Evolutionary conservation across 371 early-diverging fungal genomes (phyloP).

Genomic region (Blakeslea trispora): DNA sequence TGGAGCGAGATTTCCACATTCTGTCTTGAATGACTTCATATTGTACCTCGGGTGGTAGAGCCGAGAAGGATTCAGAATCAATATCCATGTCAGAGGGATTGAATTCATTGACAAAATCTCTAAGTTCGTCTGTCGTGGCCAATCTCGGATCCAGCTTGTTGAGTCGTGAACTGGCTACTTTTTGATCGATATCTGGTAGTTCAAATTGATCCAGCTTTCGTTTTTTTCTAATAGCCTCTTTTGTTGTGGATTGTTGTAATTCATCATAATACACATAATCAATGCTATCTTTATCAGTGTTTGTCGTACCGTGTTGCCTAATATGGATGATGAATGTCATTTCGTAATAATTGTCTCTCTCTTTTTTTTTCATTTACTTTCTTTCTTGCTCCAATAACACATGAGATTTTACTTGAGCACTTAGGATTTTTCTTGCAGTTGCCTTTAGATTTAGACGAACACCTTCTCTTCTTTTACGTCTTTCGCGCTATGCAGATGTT

Average conservation of each 20-base stretch:
- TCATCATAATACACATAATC: slow-evolving; percentile 44
- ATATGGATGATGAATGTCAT: neutral
- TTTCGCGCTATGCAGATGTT: slow-evolving; percentile 57
- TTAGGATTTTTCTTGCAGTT: slow-evolving; percentile 84
- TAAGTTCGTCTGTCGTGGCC: slow-evolving; percentile 65
- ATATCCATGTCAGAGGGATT: slow-evolving; percentile 63
- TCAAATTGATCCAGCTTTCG: slow-evolving; percentile 76
- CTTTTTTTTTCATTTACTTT: slow-evolving; percentile 33
- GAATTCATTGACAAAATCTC: slow-evolving; percentile 59
- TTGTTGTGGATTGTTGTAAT: slow-evolving; percentile 29
- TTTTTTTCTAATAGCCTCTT: slow-evolving; percentile 35
- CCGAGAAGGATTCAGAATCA: slow-evolving; percentile 75
- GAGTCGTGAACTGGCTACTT: neutral
- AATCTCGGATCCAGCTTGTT: slow-evolving; percentile 62
- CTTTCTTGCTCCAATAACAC: slow-evolving; percentile 55
- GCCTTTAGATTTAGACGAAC: slow-evolving; percentile 56
- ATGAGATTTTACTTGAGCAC: slow-evolving; percentile 71
- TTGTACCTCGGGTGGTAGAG: slow-evolving; percentile 84
- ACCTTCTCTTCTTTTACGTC: slow-evolving; percentile 56
- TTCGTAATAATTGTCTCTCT: too few species aligned
- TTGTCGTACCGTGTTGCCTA: slow-evolving; percentile 19
- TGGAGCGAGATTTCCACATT: slow-evolving; percentile 80
- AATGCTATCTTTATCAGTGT: slow-evolving; percentile 18
- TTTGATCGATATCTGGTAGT: slow-evolving; percentile 47
- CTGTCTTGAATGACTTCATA: slow-evolving; percentile 89